Evolutionary conservation across 495 filamentous ascomycete genomes (phyloP), one percentile per base, ranked within the genome.

Genomic region (Aspergillus ostianus): DNA sequence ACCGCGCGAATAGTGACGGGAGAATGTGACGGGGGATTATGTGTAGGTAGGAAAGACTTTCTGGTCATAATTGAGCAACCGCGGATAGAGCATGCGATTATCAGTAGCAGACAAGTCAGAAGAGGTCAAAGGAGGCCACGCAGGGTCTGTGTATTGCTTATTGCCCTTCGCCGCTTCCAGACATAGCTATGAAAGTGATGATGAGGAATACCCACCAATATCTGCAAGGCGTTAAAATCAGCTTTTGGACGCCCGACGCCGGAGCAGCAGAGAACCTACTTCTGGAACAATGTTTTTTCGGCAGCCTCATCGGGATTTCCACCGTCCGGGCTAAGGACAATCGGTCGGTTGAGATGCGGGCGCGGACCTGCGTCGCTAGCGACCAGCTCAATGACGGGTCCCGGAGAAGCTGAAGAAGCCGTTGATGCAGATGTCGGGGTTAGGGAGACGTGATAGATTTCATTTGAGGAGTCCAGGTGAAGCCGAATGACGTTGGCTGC

Each of bases 131-230:
- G 1, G 13, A 41, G 12, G 36, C 9, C 36, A 27, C 19, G 30
- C 41, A 41, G 53, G 7, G 17, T 20, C 6, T 18, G 19, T 9
- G 3, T 45, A 20, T 20, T 26, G 6, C 19, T 69, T 61, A 67
- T 57, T 67, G 51, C 53, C 66, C 67, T 50, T 72, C 77, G 27
- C 70, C 77, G 10, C 77, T 70, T 46, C 77, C 76, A 20, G 75
- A 74, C 72, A 79, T 69, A 18, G 68, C 74, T 57, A 80, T 52
- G 55, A 80, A 73, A 18, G 65, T 68, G 15, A 80, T 36, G 20
- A 80, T 72, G 57, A 76, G 63, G 51, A 79, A 71, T 46, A 79
- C 69, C 78, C 78, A 80, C 78, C 78, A 80, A 56, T 80, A 80
- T 55, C 77, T 78, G 47, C 21, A 61, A 49, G 46, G 6, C 46